phyloP scores from a whole-genome alignment of 1,284 basidiomycete species.

The Austroboletus rostrupii region DNA sequence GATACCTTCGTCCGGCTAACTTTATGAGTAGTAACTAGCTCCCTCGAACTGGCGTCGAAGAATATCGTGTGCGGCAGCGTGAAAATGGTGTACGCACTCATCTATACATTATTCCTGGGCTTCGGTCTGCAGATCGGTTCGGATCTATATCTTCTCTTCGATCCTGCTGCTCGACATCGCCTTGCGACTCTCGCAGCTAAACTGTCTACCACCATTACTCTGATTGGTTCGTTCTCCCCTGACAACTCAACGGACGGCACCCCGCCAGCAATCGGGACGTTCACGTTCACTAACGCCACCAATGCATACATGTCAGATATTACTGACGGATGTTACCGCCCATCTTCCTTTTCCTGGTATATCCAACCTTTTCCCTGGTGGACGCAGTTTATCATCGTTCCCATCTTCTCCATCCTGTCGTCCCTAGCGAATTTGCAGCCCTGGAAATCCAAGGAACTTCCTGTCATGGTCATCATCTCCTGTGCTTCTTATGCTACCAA shows the following conservation, averaged over 20 bases:
- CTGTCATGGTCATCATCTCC: constrained; percentile 83
- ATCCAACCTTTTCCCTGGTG: constrained; percentile 74
- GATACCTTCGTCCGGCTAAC: constrained; percentile 8
- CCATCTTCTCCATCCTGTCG: constrained; percentile 71
- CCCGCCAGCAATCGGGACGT: constrained; percentile 60
- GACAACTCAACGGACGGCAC: constrained; percentile 54
- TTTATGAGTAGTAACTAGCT: constrained; percentile 65
- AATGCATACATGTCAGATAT: constrained; percentile 42
- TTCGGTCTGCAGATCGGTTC: constrained; percentile 88
- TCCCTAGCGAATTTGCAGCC: constrained; percentile 80
- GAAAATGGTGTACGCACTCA: constrained; percentile 87
- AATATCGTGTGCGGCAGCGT: constrained; percentile 86
- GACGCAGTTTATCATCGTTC: constrained; percentile 77
- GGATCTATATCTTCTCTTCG: constrained; percentile 79
- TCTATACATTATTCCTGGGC: constrained; percentile 86
- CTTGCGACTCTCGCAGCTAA: constrained; percentile 50
- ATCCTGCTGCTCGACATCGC: constrained; percentile 52
- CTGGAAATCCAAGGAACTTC: constrained; percentile 62
- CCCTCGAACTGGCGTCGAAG: constrained; percentile 83
- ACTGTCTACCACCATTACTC: constrained; percentile 44
- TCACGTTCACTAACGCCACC: constrained; percentile 67
- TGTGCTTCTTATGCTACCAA: constrained; percentile 76
- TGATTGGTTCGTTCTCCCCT: constrained; percentile 66
- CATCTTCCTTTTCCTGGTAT: constrained; percentile 67
- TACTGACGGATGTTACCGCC: constrained; percentile 66